These are phyloP conservation scores for Tremellales sp. DNA, from an alignment of 1,284 basidiomycete species.

Conservation along the genomic window DNA sequence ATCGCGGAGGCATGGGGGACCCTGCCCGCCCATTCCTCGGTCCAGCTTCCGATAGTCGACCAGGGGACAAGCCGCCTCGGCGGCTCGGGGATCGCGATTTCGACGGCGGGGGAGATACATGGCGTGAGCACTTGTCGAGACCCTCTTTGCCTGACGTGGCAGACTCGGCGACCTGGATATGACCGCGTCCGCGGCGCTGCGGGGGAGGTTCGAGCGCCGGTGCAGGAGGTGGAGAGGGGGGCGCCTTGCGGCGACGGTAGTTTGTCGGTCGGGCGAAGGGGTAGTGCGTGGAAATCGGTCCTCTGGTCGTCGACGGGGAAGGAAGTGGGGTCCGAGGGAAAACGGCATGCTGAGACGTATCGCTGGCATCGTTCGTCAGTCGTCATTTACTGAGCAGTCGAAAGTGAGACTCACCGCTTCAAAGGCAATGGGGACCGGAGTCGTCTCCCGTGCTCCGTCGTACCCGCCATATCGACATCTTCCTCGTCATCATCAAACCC, in stretches of 20 bases:
- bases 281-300: constrained; percentile 13
- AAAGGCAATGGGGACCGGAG: no score
- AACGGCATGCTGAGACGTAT: no score
- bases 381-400: no score
- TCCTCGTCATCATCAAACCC: constrained; percentile 31
- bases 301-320: constrained; percentile 4
- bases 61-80: constrained; percentile 3
- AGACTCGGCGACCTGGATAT: constrained; percentile 30
- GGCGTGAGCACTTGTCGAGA: constrained; percentile 29
- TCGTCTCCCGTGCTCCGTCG: no score
- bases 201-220: constrained; percentile 27
- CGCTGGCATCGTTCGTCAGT: no score
- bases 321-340: no score
- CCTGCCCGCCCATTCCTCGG: constrained; percentile 36
- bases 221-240: constrained; percentile 15
- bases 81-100: constrained; percentile 16
- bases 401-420: no score
- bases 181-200: constrained; percentile 31
- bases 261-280: constrained; percentile 29
- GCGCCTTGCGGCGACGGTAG: constrained; percentile 7
- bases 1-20: constrained; percentile 37
- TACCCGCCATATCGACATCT: constrained; percentile 12
- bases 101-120: constrained; percentile 36
- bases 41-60: constrained; percentile 29
- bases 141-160: constrained; percentile 6